Conservation (phyloP, 441 rosid genomes). For the Erodium texanum region DNA sequence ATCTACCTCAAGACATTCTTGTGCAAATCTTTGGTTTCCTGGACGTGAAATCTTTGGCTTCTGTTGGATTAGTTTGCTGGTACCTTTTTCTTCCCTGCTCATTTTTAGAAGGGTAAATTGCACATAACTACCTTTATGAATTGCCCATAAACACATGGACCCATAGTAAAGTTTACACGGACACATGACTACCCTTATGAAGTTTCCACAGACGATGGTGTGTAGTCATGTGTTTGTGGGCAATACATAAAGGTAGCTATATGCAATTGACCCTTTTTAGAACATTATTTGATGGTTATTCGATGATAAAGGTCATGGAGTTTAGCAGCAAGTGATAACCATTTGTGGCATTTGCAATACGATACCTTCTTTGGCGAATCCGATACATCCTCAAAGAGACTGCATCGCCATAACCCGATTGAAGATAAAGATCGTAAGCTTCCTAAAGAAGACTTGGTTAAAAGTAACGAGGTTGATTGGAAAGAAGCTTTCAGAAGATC, state of each 20-base stretch:
- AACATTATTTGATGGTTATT: neutral
- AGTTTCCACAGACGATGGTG: too few relatives aligned
- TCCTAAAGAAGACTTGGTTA: conserved; percentile 8
- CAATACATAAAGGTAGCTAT: too few relatives aligned
- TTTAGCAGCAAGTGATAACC: conserved; percentile 46
- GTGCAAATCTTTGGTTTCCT: conserved; percentile 56
- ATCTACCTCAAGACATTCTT: conserved; percentile 68
- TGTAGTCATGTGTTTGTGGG: too few relatives aligned
- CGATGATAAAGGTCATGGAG: conserved; percentile 61
- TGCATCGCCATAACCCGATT: too few relatives aligned
- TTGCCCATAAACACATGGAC: too few relatives aligned
- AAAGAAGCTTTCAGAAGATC: conserved; percentile 48
- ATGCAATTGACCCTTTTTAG: too few relatives aligned
- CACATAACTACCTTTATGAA: too few relatives aligned
- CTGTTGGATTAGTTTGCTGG: conserved; percentile 56
- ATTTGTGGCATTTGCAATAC: conserved; percentile 52
- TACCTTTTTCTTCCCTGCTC: conserved; percentile 25
- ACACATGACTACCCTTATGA: too few relatives aligned
- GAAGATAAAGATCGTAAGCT: conserved; percentile 12
- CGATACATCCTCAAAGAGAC: too few relatives aligned
- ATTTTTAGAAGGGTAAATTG: neutral
- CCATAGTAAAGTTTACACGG: too few relatives aligned
- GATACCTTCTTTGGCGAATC: conserved; percentile 25
- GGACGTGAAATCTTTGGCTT: conserved; percentile 48
- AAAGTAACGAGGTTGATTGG: conserved; percentile 36